Evolutionary conservation across 2,329 filamentous ascomycete genomes (phyloP).

Genomic region (Huntiella omanensis): DNA sequence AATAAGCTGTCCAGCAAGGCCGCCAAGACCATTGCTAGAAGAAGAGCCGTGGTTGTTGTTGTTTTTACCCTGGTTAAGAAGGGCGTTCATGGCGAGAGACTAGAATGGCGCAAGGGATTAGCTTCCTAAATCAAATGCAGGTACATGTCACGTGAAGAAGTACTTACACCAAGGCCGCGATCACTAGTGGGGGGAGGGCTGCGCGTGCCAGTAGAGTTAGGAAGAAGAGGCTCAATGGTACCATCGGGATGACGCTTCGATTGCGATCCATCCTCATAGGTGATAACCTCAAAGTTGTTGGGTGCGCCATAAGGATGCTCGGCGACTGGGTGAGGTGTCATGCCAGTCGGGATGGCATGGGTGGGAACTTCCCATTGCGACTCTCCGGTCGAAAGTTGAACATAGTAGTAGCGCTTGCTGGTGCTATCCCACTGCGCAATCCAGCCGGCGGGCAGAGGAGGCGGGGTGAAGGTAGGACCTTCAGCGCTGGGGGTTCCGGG

Average conservation of each 20-base stretch:
- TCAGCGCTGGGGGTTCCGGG: slow-evolving; percentile 38
- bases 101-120: slow-evolving; percentile 15
- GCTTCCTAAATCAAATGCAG: slow-evolving; percentile 12
- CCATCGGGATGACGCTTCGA: slow-evolving; percentile 42
- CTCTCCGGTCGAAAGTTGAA: slow-evolving; percentile 51
- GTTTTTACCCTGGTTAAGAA: slow-evolving; percentile 31
- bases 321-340: slow-evolving; percentile 32
- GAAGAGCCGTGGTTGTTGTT: slow-evolving; percentile 18
- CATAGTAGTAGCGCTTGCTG: slow-evolving; percentile 50
- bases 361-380: slow-evolving; percentile 61
- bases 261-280: slow-evolving; percentile 42
- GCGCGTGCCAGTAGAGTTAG: slow-evolving; percentile 26
- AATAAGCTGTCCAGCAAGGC: slow-evolving; percentile 29
- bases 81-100: slow-evolving; percentile 41
- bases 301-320: slow-evolving; percentile 42
- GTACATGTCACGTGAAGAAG: slow-evolving; percentile 2
- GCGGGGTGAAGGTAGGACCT: slow-evolving; percentile 40
- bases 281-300: slow-evolving; percentile 35
- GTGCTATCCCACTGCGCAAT: slow-evolving; percentile 50
- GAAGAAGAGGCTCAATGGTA: slow-evolving; percentile 39
- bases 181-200: slow-evolving; percentile 36
- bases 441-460: slow-evolving; percentile 44
- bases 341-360: slow-evolving; percentile 41
- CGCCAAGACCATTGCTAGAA: slow-evolving; percentile 24
- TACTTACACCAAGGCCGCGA: slow-evolving; percentile 45